Percentiles rank a stretch among this genome's conserved stretches.
Conservation (phyloP, 495 filamentous ascomycete species). For the Penicillium soppii region DNA sequence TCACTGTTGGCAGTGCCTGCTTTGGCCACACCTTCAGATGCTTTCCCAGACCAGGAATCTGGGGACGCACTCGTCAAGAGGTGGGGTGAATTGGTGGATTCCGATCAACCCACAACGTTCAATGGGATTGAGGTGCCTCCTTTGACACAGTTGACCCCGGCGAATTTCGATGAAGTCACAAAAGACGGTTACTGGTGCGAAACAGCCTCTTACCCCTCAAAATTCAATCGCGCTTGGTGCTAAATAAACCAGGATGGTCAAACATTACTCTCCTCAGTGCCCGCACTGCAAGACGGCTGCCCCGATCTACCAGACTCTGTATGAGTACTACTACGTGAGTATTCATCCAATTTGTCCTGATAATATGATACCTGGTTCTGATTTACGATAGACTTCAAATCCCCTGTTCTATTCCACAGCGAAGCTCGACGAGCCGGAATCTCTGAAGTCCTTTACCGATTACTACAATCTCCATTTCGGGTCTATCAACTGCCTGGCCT, state of each 20-base stretch:
- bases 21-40: slow-evolving; percentile 32
- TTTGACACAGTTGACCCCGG: slow-evolving; percentile 59
- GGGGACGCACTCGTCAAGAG: slow-evolving; percentile 26
- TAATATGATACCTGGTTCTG: slow-evolving; percentile 9
- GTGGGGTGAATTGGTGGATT: slow-evolving; percentile 18
- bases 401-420: slow-evolving; percentile 49
- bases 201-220: not conserved
- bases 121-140: slow-evolving; percentile 79
- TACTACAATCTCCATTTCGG: slow-evolving; percentile 93
- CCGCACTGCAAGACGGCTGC: slow-evolving; percentile 77
- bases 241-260: slow-evolving; percentile 60
- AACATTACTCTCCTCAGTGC: slow-evolving; percentile 76
- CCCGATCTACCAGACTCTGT: slow-evolving; percentile 87
- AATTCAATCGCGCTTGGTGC: not conserved
- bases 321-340: slow-evolving; percentile 85
- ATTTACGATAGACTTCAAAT: slow-evolving; percentile 64
- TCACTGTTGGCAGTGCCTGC: slow-evolving; percentile 40
- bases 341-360: not conserved
- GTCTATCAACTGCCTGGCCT: slow-evolving; percentile 78
- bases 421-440: slow-evolving; percentile 44
- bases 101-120: slow-evolving; percentile 59
- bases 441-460: slow-evolving; percentile 61
- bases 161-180: slow-evolving; percentile 54
- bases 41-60: slow-evolving; percentile 21
- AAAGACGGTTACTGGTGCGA: slow-evolving; percentile 65